Base-by-base conservation (phyloP, 805 yeast species). In the Ogataea ramenticola region DNA sequence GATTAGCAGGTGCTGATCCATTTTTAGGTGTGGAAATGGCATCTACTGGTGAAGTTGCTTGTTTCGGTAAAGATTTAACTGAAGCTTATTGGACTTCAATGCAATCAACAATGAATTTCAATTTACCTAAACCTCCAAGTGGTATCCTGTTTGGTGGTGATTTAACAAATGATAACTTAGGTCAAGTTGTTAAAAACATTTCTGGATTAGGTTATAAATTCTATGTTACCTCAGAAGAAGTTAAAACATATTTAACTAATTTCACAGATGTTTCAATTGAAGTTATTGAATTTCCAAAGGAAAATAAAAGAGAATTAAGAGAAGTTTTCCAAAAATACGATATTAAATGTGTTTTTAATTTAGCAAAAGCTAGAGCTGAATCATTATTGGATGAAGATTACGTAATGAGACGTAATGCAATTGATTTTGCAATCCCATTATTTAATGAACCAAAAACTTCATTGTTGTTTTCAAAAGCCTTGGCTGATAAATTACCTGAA, bases 1-100 rank as follows among this genome's bases (percentile, higher is more conserved):
- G 99, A 72, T 75, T 93, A 59, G 97, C 98, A 17, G 99, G 99
- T 53, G 99, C 99, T 41, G 99, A 93, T 67, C 99, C 99, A 51
- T 90, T 86, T 76, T 75, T 93, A 61, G 99, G 99, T 51, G 99
- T 93, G 53, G 99, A 93, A 72, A 93, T 93, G 99, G 83, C 98
- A 7, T 90, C 98, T 12, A 93, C 99, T 42, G 99, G 99, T 67
- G 99, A 93, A 71, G 86, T 93, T 62, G 99, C 99, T 27, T 86
- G 96, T 63, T 93, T 93, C 62, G 99, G 99, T 56, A 72, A 72
- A 49, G 83, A 87, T 65, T 65, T 84, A 49, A 57, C 75, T 45
- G 98, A 93, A 68, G 96, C 98, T 31, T 93, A 93, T 77, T 93
- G 98, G 98, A 84, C 97, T 38, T 83, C 98, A 15, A 80, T 91